Conservation (phyloP, 768 basidiomycete species). For the Inosperma sp. region DNA sequence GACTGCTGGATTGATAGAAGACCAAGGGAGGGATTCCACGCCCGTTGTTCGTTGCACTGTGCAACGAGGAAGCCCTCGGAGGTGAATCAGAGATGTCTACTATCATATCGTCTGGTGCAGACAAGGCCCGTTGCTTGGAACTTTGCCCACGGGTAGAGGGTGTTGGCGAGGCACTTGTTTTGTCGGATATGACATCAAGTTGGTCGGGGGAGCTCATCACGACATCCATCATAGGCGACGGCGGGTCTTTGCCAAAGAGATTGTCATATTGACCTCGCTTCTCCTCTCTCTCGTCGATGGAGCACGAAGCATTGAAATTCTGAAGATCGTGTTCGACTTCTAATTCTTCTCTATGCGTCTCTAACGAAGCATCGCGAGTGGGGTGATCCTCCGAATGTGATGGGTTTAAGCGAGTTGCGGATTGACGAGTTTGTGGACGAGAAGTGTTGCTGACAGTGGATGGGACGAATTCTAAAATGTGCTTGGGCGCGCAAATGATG, state of each 20-base stretch:
- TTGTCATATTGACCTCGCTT: background rate
- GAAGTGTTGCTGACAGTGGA: constrained; percentile 7
- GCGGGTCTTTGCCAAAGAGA: background rate
- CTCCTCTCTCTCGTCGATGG: constrained; percentile 12
- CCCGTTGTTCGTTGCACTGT: no score
- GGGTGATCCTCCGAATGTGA: no score
- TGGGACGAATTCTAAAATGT: constrained; percentile 35
- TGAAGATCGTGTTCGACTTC: constrained; percentile 32
- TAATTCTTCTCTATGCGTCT: constrained; percentile 5
- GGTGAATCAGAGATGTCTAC: no score
- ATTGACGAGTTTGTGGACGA: constrained; percentile 21
- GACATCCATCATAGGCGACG: background rate
- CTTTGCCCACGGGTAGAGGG: background rate
- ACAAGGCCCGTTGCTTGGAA: background rate
- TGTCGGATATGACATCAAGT: no score
- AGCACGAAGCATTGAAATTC: constrained; percentile 27
- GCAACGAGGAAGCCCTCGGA: no score
- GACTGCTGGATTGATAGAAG: no score
- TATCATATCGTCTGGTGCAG: no score
- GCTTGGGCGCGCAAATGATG: constrained; percentile 83
- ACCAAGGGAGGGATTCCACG: no score
- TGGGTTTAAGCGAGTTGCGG: no score
- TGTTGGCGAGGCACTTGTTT: no score
- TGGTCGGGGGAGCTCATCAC: background rate
- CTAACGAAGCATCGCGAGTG: background rate